Evolutionary conservation across 139 green algal genomes (phyloP), one percentile per base, ranked within the genome.

Genomic region (Yamagishiella unicocca): DNA sequence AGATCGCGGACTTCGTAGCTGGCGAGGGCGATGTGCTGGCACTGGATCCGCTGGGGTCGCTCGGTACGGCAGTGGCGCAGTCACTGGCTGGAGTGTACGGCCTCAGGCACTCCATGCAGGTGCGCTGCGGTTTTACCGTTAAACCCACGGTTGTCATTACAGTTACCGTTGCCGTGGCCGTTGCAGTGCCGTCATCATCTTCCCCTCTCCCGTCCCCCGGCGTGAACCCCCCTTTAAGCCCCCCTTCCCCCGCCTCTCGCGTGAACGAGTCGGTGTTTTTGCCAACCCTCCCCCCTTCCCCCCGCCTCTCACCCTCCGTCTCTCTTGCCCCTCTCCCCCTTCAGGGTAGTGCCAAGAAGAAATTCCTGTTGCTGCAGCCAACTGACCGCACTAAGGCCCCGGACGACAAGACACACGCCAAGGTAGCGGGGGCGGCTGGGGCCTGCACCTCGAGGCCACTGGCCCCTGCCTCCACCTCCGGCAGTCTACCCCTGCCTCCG

Each of bases 1-100:
- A 31, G 45, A 54, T 94, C n/a, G 43, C 58, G 38, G 71, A 62
- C 43, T 89, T 91, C 62, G 87, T 88, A 50, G 37, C 17, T 2
- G 58, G 45, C 10, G 81, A 73, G 6, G 68, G 61, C 7, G 91
- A 92, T 55, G 85, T 91, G 83, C 70, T 91, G 53, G 84, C 85
- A 62, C 66, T 93, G 50, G 61, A 84, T 12, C 85, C 90, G 35
- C 8, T 75, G 33, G 62, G 82, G 33, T 84, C 87, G 70, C 73
- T 88, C 24, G 85, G 85, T n/a, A 78, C 82, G 76, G 82, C 22
- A 0, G 1, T 80, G 50, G 66, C 67, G 46, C 67, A 80, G 67
- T 29, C 42, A 22, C 33, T 87, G 46, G 66, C 82, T 67, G 67
- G 82, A 25, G 27, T 92, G 33, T 43, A 80, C 35, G 40, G 83